These are phyloP conservation scores for Aspergillus proliferans DNA, from an alignment of 2,329 filamentous ascomycete genomes.

Conservation along the genomic window DNA sequence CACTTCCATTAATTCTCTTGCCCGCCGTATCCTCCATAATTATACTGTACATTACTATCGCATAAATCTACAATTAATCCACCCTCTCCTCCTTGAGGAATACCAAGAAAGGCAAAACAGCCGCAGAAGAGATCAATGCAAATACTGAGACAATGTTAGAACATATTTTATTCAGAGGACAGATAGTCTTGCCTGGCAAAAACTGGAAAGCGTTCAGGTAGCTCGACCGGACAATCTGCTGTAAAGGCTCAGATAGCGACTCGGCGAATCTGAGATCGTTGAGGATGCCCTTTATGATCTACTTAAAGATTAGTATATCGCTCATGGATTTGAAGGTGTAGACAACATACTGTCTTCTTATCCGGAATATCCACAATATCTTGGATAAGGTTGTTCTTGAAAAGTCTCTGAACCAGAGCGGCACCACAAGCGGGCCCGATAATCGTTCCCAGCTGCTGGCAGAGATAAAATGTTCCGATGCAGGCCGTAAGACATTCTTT, in stretches of 20 bases:
- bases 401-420: constrained; percentile 9
- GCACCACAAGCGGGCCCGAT: constrained; percentile 11
- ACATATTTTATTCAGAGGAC: neutral
- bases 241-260: constrained; percentile 2
- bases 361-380: neutral
- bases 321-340: neutral
- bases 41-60: neutral
- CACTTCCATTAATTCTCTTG: no score
- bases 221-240: constrained; percentile 6
- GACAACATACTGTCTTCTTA: neutral
- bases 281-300: constrained; percentile 10
- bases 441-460: constrained; percentile 17
- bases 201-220: constrained; percentile 10
- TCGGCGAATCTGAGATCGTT: constrained; percentile 8
- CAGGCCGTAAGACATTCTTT: constrained; percentile 4
- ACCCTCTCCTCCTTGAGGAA: neutral
- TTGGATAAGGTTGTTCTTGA: constrained; percentile 4
- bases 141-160: neutral
- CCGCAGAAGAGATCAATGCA: neutral
- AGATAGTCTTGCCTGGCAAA: constrained; percentile 6
- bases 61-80: neutral
- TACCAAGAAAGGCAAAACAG: neutral
- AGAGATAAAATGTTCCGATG: constrained; percentile 14
- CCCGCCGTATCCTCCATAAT: no score
- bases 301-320: neutral